A percentile compares a stretch with the other conserved stretches of the same genome.
Evolutionary conservation across 805 yeast genomes (phyloP).

Genomic region (Hanseniaspora singularis): DNA sequence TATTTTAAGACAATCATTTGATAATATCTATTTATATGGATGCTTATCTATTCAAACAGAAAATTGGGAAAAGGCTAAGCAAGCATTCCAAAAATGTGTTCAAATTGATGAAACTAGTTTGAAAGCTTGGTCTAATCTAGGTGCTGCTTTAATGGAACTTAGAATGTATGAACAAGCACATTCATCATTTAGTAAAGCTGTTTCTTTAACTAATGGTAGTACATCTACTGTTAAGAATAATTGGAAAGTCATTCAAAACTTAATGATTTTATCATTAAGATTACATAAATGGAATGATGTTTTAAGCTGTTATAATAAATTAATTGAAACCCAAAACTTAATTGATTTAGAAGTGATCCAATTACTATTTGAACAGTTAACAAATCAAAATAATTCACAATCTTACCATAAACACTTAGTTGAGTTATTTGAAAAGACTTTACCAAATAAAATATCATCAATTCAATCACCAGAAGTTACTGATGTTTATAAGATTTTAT

Average conservation of each 20-base stretch:
- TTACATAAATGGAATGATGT: constrained; percentile 85
- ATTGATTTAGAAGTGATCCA: constrained; percentile 69
- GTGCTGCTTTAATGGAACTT: constrained; percentile 58
- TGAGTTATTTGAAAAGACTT: constrained; percentile 5
- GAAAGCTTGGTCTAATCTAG: constrained; percentile 83
- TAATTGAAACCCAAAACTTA: constrained; percentile 46
- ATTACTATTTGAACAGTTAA: constrained; percentile 53
- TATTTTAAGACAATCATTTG: constrained; percentile 44
- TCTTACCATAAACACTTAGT: constrained; percentile 46
- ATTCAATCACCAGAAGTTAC: constrained; percentile 8
- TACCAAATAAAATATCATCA: constrained; percentile 10
- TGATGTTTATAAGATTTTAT: constrained; percentile 47
- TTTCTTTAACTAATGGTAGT: constrained; percentile 66
- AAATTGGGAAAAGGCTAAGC: constrained; percentile 68
- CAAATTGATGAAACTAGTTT: constrained; percentile 69
- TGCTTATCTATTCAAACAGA: constrained; percentile 69
- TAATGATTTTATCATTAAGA: constrained; percentile 66
- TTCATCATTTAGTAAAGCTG: constrained; percentile 71
- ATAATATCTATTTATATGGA: constrained; percentile 88
- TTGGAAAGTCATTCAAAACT: constrained; percentile 89
- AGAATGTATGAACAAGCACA: constrained; percentile 68
- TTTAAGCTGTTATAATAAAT: constrained; percentile 53
- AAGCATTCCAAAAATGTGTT: constrained; percentile 85
- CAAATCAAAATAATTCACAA: constrained; percentile 34
- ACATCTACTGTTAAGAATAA: constrained; percentile 58